Evolutionary conservation across 106 monocot genomes (phyloP).

Genomic region (Dioscorea zingiberensis): DNA sequence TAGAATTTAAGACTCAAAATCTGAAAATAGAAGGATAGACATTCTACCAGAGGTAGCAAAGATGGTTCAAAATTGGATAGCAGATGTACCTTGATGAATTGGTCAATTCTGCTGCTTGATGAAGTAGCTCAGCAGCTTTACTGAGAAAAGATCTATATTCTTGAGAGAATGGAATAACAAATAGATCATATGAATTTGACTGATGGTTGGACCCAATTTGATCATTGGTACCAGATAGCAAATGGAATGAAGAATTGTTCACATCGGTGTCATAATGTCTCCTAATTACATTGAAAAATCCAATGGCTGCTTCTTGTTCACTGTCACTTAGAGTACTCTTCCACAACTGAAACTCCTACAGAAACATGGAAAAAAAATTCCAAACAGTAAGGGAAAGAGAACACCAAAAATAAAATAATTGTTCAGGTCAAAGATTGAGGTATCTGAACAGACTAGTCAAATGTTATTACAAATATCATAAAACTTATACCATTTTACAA

Average conservation of each 20-base stretch:
- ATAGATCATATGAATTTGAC: conserved; percentile 33
- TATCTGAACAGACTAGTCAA: too few relatives aligned
- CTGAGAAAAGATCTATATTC: conserved; percentile 62
- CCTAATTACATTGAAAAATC: conserved; percentile 88
- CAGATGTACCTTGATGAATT: conserved; percentile 60
- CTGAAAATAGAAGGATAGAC: too few relatives aligned
- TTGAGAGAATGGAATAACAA: conserved; percentile 65
- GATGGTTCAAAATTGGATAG: neutral
- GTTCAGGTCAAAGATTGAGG: too few relatives aligned
- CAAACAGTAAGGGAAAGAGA: too few relatives aligned
- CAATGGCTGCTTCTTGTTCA: conserved; percentile 56
- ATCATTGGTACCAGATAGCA: conserved; percentile 9
- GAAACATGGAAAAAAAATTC: neutral
- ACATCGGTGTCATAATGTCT: conserved; percentile 35
- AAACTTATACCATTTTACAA: too few relatives aligned
- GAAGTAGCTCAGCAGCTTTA: conserved; percentile 62
- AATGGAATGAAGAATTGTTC: conserved; percentile 8
- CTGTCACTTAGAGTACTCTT: conserved; percentile 43
- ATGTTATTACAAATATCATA: too few relatives aligned
- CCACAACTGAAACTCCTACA: conserved; percentile 90
- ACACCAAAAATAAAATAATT: too few relatives aligned
- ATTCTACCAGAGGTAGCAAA: too few relatives aligned
- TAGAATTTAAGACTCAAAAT: too few relatives aligned
- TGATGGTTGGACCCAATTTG: conserved; percentile 2
- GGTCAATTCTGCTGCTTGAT: conserved; percentile 62